Evolutionary conservation across 2,329 filamentous ascomycete genomes (phyloP).

Genomic region (Cercospora zeina): DNA sequence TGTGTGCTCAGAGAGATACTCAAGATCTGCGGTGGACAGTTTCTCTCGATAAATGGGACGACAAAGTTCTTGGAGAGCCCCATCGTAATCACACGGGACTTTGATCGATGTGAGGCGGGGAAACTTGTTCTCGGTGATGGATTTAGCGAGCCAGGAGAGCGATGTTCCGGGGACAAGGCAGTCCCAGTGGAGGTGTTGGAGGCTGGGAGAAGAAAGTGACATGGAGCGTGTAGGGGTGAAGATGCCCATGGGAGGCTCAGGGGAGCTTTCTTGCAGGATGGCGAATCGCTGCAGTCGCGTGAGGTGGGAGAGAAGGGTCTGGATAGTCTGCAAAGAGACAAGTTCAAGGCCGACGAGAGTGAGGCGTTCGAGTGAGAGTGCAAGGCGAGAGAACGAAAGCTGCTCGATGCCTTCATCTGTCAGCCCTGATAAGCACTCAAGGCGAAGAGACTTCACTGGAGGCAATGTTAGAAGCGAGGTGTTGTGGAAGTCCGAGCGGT

Average conservation of each 20-base stretch:
- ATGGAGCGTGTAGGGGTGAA: constrained; percentile 40
- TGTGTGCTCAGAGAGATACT: constrained; percentile 20
- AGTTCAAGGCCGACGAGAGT: constrained; percentile 57
- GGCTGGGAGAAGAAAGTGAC: constrained; percentile 51
- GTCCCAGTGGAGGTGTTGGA: constrained; percentile 61
- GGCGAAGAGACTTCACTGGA: constrained; percentile 53
- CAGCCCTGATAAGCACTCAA: constrained; percentile 58
- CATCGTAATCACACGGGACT: constrained; percentile 68
- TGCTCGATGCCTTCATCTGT: constrained; percentile 56
- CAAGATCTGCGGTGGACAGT: constrained; percentile 49
- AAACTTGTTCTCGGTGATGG: constrained; percentile 63
- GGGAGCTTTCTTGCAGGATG: constrained; percentile 54
- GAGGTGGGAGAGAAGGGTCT: constrained; percentile 54
- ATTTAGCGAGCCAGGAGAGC: constrained; percentile 63
- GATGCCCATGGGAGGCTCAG: constrained; percentile 46
- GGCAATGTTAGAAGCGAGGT: constrained; percentile 56
- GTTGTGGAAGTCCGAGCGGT: constrained; percentile 57
- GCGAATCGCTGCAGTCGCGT: constrained; percentile 52
- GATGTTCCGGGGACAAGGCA: constrained; percentile 58
- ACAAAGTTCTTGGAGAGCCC: constrained; percentile 68
- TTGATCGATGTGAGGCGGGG: constrained; percentile 62
- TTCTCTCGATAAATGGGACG: constrained; percentile 60
- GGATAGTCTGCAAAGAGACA: constrained; percentile 53
- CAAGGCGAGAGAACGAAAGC: constrained; percentile 51
- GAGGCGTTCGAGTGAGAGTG: constrained; percentile 49